These are phyloP conservation scores for Solanum bulbocastanum DNA, from an alignment of 257 asterid genomes.

Conservation along the genomic window DNA sequence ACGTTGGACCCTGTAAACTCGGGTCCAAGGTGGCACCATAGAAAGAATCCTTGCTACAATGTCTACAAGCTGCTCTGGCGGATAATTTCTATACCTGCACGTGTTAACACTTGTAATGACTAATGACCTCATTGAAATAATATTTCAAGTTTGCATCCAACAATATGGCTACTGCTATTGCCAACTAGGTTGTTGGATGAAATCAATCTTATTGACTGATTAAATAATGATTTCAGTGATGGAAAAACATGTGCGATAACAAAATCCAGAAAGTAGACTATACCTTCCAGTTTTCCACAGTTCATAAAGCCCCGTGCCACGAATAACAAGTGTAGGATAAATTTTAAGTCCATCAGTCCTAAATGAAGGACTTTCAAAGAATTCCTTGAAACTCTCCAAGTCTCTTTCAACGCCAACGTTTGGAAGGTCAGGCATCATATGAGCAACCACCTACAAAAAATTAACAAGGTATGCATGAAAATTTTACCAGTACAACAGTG, in stretches of 20 bases:
- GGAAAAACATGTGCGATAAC: background rate
- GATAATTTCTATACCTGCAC: constrained; percentile 83
- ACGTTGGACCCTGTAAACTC: constrained; percentile 96
- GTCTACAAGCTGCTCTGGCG: constrained; percentile 98
- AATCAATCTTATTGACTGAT: background rate
- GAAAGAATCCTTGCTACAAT: constrained; percentile 93
- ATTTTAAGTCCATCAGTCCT: constrained; percentile 97
- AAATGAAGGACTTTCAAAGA: constrained; percentile 89
- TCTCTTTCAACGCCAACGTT: constrained; percentile 98
- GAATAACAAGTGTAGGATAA: constrained; percentile 95
- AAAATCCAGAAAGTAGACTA: background rate
- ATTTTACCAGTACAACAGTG: background rate
- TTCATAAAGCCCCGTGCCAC: constrained; percentile 98
- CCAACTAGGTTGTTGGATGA: background rate
- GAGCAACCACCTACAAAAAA: constrained; percentile 80
- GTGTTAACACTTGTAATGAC: background rate
- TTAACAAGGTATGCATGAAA: background rate
- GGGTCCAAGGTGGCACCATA: constrained; percentile 99
- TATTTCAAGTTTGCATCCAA: background rate
- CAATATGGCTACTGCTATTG: background rate
- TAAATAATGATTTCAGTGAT: background rate
- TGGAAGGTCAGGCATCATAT: constrained; percentile 99
- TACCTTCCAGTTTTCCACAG: constrained; percentile 99
- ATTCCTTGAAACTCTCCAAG: constrained; percentile 95
- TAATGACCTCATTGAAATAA: background rate